These are phyloP conservation scores for Phialemonium atrogriseum DNA, from an alignment of 2,329 filamentous ascomycete species.

Conservation along the genomic window DNA sequence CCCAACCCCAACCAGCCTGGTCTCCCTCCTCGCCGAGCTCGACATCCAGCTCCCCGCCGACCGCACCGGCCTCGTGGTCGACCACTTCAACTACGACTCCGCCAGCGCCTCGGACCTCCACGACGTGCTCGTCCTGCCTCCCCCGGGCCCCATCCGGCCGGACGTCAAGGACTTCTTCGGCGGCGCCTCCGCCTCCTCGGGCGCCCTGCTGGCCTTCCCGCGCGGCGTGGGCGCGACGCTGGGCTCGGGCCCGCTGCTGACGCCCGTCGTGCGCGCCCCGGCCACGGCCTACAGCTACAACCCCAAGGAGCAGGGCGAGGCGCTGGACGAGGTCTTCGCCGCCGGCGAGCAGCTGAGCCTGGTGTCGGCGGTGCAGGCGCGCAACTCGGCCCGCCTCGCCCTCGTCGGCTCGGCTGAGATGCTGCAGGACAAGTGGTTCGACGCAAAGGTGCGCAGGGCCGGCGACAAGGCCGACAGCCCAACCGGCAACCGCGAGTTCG, in stretches of 20 bases:
- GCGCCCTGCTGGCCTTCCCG: constrained; percentile 68
- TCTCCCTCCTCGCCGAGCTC: constrained; percentile 75
- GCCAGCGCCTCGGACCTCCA: constrained; percentile 71
- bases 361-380: constrained; percentile 79
- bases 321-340: constrained; percentile 75
- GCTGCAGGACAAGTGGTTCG: constrained; percentile 83
- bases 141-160: constrained; percentile 54
- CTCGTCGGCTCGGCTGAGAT: constrained; percentile 81
- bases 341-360: constrained; percentile 76
- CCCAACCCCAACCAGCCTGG: constrained; percentile 63
- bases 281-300: constrained; percentile 89
- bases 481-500: constrained; percentile 78
- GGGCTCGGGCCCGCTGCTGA: constrained; percentile 67
- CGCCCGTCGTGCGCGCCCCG: constrained; percentile 75
- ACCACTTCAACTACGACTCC: constrained; percentile 92
- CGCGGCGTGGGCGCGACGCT: constrained; percentile 73
- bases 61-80: constrained; percentile 76
- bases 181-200: constrained; percentile 42
- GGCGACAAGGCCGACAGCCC: constrained; percentile 42
- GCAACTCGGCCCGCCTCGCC: constrained; percentile 85
- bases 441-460: constrained; percentile 62
- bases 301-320: constrained; percentile 71
- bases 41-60: constrained; percentile 83
- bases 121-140: constrained; percentile 74
- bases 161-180: constrained; percentile 73